These are phyloP conservation scores for Chaetothyriales sp. DNA, from an alignment of 2,329 filamentous ascomycete genomes.

Conservation along the genomic window DNA sequence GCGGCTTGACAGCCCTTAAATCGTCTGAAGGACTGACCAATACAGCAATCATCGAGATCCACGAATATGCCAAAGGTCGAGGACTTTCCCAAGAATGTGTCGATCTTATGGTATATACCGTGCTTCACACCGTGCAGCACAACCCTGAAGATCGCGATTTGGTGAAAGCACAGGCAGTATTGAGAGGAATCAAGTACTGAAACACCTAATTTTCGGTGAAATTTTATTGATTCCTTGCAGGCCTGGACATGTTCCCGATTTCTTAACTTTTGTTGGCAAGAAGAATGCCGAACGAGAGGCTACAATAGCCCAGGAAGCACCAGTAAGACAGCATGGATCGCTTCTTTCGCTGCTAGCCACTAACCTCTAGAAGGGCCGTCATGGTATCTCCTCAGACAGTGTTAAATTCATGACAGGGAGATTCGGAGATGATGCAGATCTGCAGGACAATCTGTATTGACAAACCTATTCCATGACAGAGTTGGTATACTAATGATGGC, in stretches of 20 bases:
- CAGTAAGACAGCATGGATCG: not conserved
- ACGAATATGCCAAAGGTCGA: not conserved
- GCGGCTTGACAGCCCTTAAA: not conserved
- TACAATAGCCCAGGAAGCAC: not conserved
- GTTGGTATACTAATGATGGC: not conserved
- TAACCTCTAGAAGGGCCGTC: not conserved
- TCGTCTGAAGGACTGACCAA: conserved; percentile 1
- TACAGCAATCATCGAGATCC: not conserved
- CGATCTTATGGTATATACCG: not conserved
- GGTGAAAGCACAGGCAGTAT: conserved; percentile 1
- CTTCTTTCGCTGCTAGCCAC: not conserved
- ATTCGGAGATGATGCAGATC: conserved; percentile 1
- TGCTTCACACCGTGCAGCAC: not conserved
- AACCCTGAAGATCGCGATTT: conserved; percentile 1
- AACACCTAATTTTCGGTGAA: not conserved
- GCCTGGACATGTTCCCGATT: not conserved
- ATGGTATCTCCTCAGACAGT: conserved; percentile 1
- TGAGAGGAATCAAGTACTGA: conserved; percentile 1
- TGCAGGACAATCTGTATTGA: conserved; percentile 2
- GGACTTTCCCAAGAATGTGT: conserved; percentile 1
- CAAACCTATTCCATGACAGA: not conserved
- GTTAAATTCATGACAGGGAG: not conserved
- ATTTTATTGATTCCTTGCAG: not conserved
- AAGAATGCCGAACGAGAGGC: not conserved
- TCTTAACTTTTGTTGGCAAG: not conserved